Evolutionary conservation across 1,139 yeast species (phyloP).

Genomic region (Eremothecium sinecaudum): DNA sequence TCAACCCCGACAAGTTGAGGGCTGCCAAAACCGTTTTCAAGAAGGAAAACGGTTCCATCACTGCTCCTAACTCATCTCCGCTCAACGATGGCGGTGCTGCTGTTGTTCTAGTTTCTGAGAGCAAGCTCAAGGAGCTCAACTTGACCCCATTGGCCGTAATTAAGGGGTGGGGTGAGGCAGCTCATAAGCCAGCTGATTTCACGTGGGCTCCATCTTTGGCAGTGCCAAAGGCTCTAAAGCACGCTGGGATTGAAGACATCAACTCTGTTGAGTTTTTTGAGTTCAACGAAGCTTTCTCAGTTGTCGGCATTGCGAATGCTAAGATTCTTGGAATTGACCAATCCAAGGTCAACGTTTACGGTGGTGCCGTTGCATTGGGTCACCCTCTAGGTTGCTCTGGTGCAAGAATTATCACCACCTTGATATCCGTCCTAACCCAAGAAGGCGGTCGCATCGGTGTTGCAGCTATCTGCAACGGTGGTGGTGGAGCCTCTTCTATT

Average conservation of each 20-base stretch:
- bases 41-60: conserved; percentile 84
- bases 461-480: conserved; percentile 97
- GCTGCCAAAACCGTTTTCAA: conserved; percentile 89
- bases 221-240: conserved; percentile 89
- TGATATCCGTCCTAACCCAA: conserved; percentile 65
- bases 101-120: conserved; percentile 71
- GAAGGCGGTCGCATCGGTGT: conserved; percentile 84
- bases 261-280: conserved; percentile 57
- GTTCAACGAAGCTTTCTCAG: conserved; percentile 94
- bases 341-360: conserved; percentile 80
- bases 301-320: conserved; percentile 86
- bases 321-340: conserved; percentile 57
- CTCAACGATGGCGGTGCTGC: conserved; percentile 98
- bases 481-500: conserved; percentile 93
- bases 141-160: conserved; percentile 83
- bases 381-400: conserved; percentile 98
- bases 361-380: conserved; percentile 97
- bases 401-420: conserved; percentile 85
- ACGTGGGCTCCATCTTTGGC: conserved; percentile 93
- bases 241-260: conserved; percentile 51
- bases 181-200: conserved; percentile 85
- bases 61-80: conserved; percentile 94
- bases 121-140: conserved; percentile 72
- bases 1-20: conserved; percentile 65
- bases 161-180: conserved; percentile 97